Percentiles rank a stretch among this genome's conserved stretches.
Evolutionary conservation across 2,329 filamentous ascomycete genomes (phyloP).

Genomic region (Cytospora mali): DNA sequence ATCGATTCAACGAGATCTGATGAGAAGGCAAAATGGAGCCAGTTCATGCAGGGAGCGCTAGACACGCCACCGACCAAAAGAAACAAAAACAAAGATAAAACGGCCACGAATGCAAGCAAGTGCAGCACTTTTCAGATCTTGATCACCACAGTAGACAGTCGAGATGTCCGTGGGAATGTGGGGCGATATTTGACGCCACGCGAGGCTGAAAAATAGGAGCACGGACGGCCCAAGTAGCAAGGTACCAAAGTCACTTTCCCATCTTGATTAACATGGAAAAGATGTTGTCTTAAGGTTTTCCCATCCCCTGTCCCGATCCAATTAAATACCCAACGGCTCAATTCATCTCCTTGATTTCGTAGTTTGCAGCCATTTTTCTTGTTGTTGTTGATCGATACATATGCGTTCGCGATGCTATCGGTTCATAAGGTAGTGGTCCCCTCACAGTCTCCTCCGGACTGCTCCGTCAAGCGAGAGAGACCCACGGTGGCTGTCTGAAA

Average conservation of each 20-base stretch:
- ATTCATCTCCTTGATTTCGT: not conserved
- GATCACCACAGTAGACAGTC: too few species aligned
- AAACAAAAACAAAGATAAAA: not conserved
- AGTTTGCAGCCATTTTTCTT: conserved; percentile 3
- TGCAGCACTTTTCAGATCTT: not conserved
- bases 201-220: conserved; percentile 9
- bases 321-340: not conserved
- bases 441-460: conserved; percentile 2
- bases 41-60: not conserved
- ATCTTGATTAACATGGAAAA: conserved; percentile 21
- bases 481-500: conserved; percentile 16
- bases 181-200: conserved; percentile 16
- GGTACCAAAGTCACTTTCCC: conserved; percentile 29
- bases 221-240: not conserved
- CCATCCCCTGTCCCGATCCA: conserved; percentile 6
- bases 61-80: not conserved
- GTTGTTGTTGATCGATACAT: not conserved
- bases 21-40: not conserved
- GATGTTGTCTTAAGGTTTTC: not conserved
- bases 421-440: conserved; percentile 3
- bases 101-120: not conserved
- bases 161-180: not conserved
- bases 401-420: not conserved
- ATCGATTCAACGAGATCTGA: not conserved
- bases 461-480: conserved; percentile 18